Conservation (phyloP, 305 asterid genomes). For the Fraxinus latifolia region DNA sequence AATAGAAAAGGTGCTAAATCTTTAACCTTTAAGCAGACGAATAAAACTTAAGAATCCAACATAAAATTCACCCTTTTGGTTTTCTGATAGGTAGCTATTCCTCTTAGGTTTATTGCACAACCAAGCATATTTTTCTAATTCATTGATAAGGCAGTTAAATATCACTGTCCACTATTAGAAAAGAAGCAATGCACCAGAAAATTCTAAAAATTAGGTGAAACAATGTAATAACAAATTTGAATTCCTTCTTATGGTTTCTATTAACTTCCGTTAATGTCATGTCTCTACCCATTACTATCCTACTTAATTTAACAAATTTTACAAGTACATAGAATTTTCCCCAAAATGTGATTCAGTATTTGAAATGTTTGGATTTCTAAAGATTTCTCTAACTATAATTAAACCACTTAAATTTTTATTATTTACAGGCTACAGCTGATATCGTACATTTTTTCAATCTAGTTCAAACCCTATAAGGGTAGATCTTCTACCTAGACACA, state of each 20-base stretch:
- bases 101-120: not conserved
- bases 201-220: not conserved
- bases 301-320: not conserved
- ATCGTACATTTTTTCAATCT: not conserved
- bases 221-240: not conserved
- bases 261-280: not conserved
- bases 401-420: not conserved
- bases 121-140: not conserved
- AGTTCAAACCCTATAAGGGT: not conserved
- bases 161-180: not conserved
- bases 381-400: not conserved
- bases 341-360: not conserved
- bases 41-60: not conserved
- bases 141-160: not conserved
- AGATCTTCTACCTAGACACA: not conserved
- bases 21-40: not conserved
- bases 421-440: not conserved
- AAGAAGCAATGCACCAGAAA: not conserved
- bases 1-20: not conserved
- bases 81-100: not conserved
- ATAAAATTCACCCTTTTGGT: not conserved
- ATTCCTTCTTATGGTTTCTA: not conserved
- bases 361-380: not conserved
- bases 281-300: not conserved
- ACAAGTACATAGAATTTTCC: not conserved